phyloP scores from a whole-genome alignment of 225 moss, liverwort and hornwort genomes.

The Pseudisothecium myosuroides region DNA sequence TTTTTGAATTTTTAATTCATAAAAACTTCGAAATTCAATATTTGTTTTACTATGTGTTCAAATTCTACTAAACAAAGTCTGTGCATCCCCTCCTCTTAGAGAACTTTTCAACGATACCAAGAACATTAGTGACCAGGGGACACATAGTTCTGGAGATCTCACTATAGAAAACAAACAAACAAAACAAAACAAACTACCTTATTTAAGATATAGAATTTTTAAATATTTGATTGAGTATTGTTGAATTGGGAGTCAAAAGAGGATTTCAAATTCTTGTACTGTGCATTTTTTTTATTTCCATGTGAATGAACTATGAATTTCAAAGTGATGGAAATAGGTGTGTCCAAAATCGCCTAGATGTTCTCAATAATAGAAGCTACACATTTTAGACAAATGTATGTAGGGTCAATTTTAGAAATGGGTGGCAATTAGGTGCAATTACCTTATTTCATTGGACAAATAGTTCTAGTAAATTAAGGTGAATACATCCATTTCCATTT shows the following conservation, averaged over 20 bases:
- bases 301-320: neutral
- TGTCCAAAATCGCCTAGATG: accelerated
- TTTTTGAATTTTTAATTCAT: no score
- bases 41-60: no score
- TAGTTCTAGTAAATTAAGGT: neutral
- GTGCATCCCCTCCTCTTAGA: accelerated
- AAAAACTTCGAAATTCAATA: no score
- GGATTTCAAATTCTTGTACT: neutral
- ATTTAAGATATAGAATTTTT: neutral
- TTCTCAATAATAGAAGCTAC: neutral
- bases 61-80: no score
- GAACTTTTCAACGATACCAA: neutral
- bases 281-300: neutral
- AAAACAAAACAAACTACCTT: neutral
- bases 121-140: accelerated
- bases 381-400: neutral
- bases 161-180: accelerated
- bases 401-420: neutral
- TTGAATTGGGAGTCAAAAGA: neutral
- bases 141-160: accelerated
- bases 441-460: neutral
- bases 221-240: neutral
- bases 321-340: neutral
- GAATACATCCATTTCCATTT: accelerated
- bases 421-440: neutral